A percentile compares a stretch with the other conserved stretches of the same genome.
Evolutionary conservation across 192 early-diverging fungal genomes (phyloP).

Genomic region (Umbelopsis vinacea): DNA sequence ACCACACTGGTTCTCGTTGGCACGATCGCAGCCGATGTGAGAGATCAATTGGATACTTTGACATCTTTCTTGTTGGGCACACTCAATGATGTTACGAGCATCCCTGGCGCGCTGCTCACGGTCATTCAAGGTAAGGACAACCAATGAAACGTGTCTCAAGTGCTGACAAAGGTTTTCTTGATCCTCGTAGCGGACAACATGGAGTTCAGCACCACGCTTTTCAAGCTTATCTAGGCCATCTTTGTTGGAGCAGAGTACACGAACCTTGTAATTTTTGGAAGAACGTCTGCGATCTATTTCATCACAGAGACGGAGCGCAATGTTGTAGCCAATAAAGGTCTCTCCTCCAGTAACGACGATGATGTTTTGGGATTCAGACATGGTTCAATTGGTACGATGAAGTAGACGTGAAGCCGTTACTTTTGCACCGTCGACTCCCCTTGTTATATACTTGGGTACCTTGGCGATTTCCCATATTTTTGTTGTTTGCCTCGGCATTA

Average conservation of each 20-base stretch:
- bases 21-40: slow-evolving; percentile 2
- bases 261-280: not conserved
- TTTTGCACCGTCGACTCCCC: not conserved
- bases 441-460: not conserved
- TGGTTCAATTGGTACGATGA: not conserved
- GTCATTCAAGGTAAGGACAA: not conserved
- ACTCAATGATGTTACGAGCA: slow-evolving; percentile 16
- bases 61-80: not conserved
- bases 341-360: slow-evolving; percentile 19
- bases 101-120: slow-evolving; percentile 1
- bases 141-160: slow-evolving; percentile 16
- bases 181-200: slow-evolving; percentile 20
- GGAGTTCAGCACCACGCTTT: not conserved
- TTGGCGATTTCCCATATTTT: not conserved
- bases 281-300: not conserved
- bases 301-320: slow-evolving; percentile 5
- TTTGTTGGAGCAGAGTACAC: not conserved
- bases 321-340: slow-evolving; percentile 2
- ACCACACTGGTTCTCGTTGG: not conserved
- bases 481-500: not conserved
- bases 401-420: not conserved
- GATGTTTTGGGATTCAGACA: not conserved
- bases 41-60: slow-evolving; percentile 17
- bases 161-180: slow-evolving; percentile 2
- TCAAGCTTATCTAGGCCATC: slow-evolving; percentile 3